Percentiles rank a stretch among this genome's conserved stretches.
phyloP scores from a whole-genome alignment of 768 basidiomycete genomes.

The Ramaria sp. region DNA sequence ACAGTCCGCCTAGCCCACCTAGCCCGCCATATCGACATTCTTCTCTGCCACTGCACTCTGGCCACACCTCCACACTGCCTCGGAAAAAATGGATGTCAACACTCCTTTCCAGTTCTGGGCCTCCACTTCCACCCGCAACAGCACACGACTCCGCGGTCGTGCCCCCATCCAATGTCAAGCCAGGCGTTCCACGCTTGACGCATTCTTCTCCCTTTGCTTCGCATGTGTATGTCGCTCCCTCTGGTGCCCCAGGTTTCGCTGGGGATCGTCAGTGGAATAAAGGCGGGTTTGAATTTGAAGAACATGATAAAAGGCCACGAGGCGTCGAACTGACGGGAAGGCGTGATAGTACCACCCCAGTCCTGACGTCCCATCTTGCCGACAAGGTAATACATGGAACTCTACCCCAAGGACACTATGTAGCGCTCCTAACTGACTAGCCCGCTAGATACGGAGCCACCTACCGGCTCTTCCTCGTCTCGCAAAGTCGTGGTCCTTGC shows the following conservation, averaged over 20 bases:
- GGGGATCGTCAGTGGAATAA: constrained; percentile 64
- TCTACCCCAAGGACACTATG: constrained; percentile 3
- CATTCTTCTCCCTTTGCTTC: constrained; percentile 45
- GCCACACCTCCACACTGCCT: constrained; percentile 29
- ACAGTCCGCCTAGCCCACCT: background rate
- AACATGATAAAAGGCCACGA: constrained; percentile 25
- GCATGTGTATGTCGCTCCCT: constrained; percentile 34
- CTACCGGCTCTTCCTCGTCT: constrained; percentile 69
- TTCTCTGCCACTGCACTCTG: constrained; percentile 32
- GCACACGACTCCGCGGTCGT: constrained; percentile 1
- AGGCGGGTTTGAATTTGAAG: constrained; percentile 35
- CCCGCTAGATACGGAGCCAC: constrained; percentile 49
- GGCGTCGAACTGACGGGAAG: constrained; percentile 43
- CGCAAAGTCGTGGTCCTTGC: constrained; percentile 58
- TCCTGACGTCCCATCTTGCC: constrained; percentile 46
- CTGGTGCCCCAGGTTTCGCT: constrained; percentile 67
- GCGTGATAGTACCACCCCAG: constrained; percentile 38
- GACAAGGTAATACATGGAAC: constrained; percentile 37
- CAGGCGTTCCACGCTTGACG: background rate
- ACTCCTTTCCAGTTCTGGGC: constrained; percentile 24
- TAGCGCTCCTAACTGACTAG: background rate
- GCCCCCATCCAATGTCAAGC: constrained; percentile 1
- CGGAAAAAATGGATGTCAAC: constrained; percentile 33
- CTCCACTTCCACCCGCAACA: constrained; percentile 3
- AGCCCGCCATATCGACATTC: constrained; percentile 1